Base-by-base conservation (phyloP, 805 yeast genomes). In the Candida berthetii region DNA sequence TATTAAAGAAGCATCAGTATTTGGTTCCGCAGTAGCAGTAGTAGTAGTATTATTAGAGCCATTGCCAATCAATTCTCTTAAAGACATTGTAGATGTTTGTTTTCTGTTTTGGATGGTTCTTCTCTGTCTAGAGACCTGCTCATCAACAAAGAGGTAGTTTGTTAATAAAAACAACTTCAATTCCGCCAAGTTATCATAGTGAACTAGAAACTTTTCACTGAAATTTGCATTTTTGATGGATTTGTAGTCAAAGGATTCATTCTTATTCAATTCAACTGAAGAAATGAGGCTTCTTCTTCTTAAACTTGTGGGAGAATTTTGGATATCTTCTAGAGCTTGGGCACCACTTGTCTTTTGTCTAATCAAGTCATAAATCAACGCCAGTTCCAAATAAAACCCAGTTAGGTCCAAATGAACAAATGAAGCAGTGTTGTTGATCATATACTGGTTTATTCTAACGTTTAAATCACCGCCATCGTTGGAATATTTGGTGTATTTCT, bases 371-470 rank as follows among this genome's bases (percentile, higher is more conserved):
- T 74, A 78, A 42, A 75, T 63, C 42, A 72, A 48, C 3, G 85
- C 72, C 43, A 82, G 64, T 48, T 78, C 84, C 15, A 76, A 52
- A n/a, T 86, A 80, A 31, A 78, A 68, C 13, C 76, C 74, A 14
- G 81, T 71, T 31, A 85, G 63, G 54, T 82, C 83, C 18, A 78
- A 62, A 48, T 77, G 69, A 20, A 77, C 70, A 50, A 86, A 85
- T 0, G 87, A 77, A 24, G 70, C 68, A 1, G 70, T 69, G 43
- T 75, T 71, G 8, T 62, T 55, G 33, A 71, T 59, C 24, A 74
- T 54, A 20, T 54, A 54, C 29, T 55, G 50, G 41, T 65, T 68
- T 35, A 56, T 47, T 17, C 39, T 35, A 53, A 57, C 32, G 48
- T 54, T 42, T 43, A 48, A 22, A 41, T 48, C 49, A 11, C 62